Conservation (phyloP, 1,284 basidiomycete genomes). For the Heliocybe sulcata region DNA sequence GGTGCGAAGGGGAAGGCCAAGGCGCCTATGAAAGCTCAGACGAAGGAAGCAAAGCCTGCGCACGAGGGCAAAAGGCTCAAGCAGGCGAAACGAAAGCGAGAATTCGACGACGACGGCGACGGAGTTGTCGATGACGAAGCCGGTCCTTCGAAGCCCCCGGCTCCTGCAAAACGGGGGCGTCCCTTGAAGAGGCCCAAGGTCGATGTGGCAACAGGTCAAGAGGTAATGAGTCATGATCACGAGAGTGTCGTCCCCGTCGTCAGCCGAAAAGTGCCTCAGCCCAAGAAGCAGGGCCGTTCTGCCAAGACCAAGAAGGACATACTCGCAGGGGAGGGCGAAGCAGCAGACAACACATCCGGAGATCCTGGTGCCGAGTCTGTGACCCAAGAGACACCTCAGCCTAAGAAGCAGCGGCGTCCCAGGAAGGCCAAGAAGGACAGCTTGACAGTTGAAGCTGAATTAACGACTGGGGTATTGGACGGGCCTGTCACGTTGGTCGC, state of each 20-base stretch:
- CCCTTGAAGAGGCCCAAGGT: slow-evolving; percentile 22
- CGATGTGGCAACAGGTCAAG: neutral
- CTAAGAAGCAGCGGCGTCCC: slow-evolving; percentile 27
- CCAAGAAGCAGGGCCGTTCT: slow-evolving; percentile 17
- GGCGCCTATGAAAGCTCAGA: slow-evolving; percentile 16
- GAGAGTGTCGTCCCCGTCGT: neutral
- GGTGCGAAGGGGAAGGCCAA: neutral
- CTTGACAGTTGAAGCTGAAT: slow-evolving; percentile 15
- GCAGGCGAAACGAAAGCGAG: neutral
- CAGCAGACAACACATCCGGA: slow-evolving; percentile 3
- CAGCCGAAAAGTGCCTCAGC: slow-evolving; percentile 5
- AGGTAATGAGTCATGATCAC: neutral
- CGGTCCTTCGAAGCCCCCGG: slow-evolving; percentile 11
- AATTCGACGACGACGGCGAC: neutral
- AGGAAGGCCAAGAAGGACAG: slow-evolving; percentile 9
- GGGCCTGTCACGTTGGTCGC: too few species aligned
- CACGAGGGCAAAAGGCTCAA: slow-evolving; percentile 10
- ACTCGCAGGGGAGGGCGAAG: slow-evolving; percentile 15
- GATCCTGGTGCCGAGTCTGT: neutral
- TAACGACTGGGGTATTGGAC: too few species aligned
- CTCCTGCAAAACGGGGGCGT: slow-evolving; percentile 22
- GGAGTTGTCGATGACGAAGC: slow-evolving; percentile 2
- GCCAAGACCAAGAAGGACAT: slow-evolving; percentile 15
- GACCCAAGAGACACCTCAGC: slow-evolving; percentile 6
- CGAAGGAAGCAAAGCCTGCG: slow-evolving; percentile 3